Percentiles rank a stretch among this genome's conserved stretches.
Conservation (phyloP, 495 filamentous ascomycete species). For the Neurospora sp. region DNA sequence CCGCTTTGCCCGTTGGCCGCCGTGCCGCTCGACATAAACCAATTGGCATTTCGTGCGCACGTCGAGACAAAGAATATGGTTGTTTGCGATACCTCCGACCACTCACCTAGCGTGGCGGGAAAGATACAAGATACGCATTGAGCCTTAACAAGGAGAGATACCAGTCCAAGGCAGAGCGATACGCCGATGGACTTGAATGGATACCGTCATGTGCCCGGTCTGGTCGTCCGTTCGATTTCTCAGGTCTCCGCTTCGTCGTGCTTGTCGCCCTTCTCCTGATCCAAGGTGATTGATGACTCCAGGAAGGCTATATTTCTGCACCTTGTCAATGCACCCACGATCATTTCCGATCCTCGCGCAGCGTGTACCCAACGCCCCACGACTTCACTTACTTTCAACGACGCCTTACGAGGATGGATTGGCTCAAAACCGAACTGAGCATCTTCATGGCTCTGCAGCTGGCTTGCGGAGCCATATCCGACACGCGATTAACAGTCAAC, state of each 20-base stretch:
- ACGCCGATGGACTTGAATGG: not conserved
- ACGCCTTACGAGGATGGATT: not conserved
- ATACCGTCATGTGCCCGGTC: not conserved
- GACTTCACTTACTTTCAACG: too few relatives aligned
- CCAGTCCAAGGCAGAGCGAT: not conserved
- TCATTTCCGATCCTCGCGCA: too few relatives aligned
- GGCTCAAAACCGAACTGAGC: not conserved
- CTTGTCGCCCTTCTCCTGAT: not conserved
- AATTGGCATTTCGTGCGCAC: not conserved
- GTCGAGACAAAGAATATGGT: not conserved
- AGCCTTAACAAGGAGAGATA: too few relatives aligned
- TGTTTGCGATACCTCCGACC: not conserved
- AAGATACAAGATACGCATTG: not conserved
- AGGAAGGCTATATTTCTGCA: too few relatives aligned
- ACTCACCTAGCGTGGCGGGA: not conserved
- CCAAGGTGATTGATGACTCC: too few relatives aligned
- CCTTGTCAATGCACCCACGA: too few relatives aligned
- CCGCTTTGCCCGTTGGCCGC: not conserved
- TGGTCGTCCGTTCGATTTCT: not conserved
- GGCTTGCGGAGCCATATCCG: not conserved
- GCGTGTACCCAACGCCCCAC: too few relatives aligned
- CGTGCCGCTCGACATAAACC: not conserved
- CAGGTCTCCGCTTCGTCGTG: not conserved
- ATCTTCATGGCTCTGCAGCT: not conserved
- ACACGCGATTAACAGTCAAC: too few relatives aligned